Evolutionary conservation across 1,284 basidiomycete genomes (phyloP), one percentile per base, ranked within the genome.

Genomic region (Ustilago curta): DNA sequence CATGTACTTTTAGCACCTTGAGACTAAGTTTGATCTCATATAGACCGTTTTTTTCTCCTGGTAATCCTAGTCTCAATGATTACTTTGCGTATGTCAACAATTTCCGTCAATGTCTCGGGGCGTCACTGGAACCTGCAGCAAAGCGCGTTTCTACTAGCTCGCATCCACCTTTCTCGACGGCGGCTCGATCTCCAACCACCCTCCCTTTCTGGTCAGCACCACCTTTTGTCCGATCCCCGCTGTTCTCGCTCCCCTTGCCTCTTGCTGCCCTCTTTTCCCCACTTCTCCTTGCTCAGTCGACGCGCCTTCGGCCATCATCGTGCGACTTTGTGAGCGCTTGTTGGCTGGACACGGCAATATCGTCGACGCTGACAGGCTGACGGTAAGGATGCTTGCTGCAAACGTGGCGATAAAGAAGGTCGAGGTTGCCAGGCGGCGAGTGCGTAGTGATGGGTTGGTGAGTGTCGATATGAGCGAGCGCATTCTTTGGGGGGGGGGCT

Each of bases 311-410:
- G 65, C 27, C 0, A 70, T 27, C 2, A 62, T 55, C 8, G 50
- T 58, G 1, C 77, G 47, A 1, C n/a, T 53, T n/a, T 8, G 31
- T 6, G 49, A 51, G 7, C 32, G 54, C 25, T 45, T 32, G 32
- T 72, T 75, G 2, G 77, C 79, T 0, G 79, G 79, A 43, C 79
- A 81, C 8, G 79, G 78, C 2, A 81, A 45, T 16, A 79, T 75
- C 19, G 78, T 78, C 7, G 70, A 73, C 3, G 76, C 79, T 5
- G 68, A 73, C 3, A 80, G 18, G 0, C 68, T 72, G 16, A 81
- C 79, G 1, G 79, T 81, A 9, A 80, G 23, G 21, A 81, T 63
- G 0, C 76, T 68, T 1, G 71, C 78, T 1, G 70, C 59, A 52
- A 80, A 80, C 2, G 79, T 81, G 19, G 70, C 63, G 19, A 72